Conservation (phyloP, 495 filamentous ascomycete genomes). For the Aspergillus incahuasiensis region DNA sequence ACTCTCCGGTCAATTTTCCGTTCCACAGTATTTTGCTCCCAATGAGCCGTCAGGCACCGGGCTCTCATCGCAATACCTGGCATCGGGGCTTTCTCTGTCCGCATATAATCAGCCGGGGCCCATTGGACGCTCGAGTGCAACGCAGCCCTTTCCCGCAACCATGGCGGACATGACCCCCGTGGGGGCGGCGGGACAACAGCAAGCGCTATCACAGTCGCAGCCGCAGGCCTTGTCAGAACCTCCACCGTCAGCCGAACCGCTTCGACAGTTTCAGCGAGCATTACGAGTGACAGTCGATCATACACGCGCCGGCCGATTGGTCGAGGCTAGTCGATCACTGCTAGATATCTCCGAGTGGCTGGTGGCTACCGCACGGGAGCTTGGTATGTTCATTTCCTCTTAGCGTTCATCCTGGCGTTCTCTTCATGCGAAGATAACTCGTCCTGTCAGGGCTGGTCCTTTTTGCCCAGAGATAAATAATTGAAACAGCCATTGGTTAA, state of each 20-base stretch:
- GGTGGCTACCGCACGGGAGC: conserved; percentile 68
- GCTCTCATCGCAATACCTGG: conserved; percentile 50
- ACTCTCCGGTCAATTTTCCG: conserved; percentile 62
- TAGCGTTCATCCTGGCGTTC: conserved; percentile 9
- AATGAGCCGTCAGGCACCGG: conserved; percentile 63
- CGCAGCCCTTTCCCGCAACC: conserved; percentile 48
- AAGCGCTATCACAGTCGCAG: conserved; percentile 38
- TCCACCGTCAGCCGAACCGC: conserved; percentile 56
- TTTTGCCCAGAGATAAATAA: background rate
- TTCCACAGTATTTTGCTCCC: conserved; percentile 72
- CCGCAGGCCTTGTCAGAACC: conserved; percentile 31
- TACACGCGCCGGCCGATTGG: conserved; percentile 66
- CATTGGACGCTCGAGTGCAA: conserved; percentile 44
- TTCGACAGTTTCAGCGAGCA: conserved; percentile 65
- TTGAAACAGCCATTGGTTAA: conserved; percentile 21
- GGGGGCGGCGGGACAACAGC: conserved; percentile 30
- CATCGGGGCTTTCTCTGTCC: conserved; percentile 47
- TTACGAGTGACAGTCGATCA: conserved; percentile 72
- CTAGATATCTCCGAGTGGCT: conserved; percentile 82
- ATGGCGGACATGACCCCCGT: conserved; percentile 51
- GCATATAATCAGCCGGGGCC: conserved; percentile 54
- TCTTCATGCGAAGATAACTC: background rate
- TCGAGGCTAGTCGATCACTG: conserved; percentile 67
- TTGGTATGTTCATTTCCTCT: conserved; percentile 64
- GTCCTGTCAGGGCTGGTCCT: background rate